These are phyloP conservation scores for Arabidopsis suecica DNA, from an alignment of 345 rosid species.

Conservation along the genomic window DNA sequence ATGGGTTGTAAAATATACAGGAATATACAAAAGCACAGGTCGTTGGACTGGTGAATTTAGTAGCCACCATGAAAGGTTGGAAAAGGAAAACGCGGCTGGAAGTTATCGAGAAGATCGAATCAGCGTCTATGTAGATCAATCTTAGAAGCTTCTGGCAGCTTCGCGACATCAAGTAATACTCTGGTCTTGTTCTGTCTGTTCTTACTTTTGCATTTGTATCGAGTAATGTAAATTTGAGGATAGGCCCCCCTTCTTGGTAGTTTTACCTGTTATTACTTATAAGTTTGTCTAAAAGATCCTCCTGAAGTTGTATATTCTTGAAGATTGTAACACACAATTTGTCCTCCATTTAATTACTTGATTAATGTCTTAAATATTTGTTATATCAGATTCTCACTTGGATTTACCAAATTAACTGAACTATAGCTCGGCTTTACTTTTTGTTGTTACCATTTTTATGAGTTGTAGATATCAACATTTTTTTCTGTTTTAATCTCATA, in stretches of 20 bases:
- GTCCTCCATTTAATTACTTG: slow-evolving; percentile 5
- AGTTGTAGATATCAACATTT: no score
- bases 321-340: slow-evolving; percentile 38
- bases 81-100: slow-evolving; percentile 91
- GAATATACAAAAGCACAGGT: slow-evolving; percentile 83
- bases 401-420: neutral
- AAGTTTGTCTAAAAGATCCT: slow-evolving; percentile 41
- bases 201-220: slow-evolving; percentile 37
- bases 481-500: no score
- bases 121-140: slow-evolving; percentile 41
- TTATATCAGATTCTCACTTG: no score
- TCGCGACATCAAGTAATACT: slow-evolving; percentile 17
- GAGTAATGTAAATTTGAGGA: slow-evolving; percentile 45
- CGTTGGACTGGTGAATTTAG: slow-evolving; percentile 81
- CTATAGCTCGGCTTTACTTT: neutral
- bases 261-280: slow-evolving; percentile 24
- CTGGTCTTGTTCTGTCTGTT: slow-evolving; percentile 18
- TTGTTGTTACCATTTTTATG: neutral
- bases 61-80: slow-evolving; percentile 96
- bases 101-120: slow-evolving; percentile 82
- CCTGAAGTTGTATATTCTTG: slow-evolving; percentile 41
- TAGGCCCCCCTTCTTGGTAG: slow-evolving; percentile 19
- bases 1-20: slow-evolving; percentile 48
- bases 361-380: slow-evolving; percentile 8
- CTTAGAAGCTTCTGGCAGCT: slow-evolving; percentile 4